Base-by-base conservation (phyloP, 208 protist species). In the Trypanosomatidae sp. region DNA sequence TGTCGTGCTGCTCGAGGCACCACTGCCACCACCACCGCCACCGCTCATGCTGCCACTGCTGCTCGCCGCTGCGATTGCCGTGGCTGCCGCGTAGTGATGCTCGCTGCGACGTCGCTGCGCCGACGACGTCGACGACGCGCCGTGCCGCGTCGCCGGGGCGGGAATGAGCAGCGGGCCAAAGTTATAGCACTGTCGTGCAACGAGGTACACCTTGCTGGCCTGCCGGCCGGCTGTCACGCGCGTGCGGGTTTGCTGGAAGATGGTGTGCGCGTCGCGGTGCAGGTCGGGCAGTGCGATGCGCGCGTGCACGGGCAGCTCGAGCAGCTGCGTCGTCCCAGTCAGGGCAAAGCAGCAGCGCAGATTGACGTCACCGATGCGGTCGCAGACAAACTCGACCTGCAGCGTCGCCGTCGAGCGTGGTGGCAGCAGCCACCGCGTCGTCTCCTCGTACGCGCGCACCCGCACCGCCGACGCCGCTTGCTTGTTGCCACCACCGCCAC, bases 91-190 rank as follows among this genome's bases (percentile, higher is more conserved):
- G 33, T n/a, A 42, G 48, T 2, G 5, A 20, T 43, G 43, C 0
- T 66, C 54, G n/a, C 48, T 53, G 45, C 62, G 70, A 32, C 66
- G 60, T 0, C 69, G 66, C 25, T 55, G 58, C 16, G 50, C 49
- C 56, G 60, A 59, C 13, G 47, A 18, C 15, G 43, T 25, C 1
- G 52, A 48, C n/a, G n/a, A n/a, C n/a, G n/a, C n/a, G n/a, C n/a
- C n/a, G n/a, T n/a, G n/a, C n/a, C n/a, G n/a, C n/a, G n/a, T n/a
- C n/a, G n/a, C n/a, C 25, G 64, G 71, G 6, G 37, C 56, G 3
- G 70, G 56, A 20, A 96, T 63, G 6, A 98, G 84, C 25, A 98
- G 69, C 6, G 95, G 82, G 7, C 95, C 95, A 71, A 97, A 98
- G 52, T 98, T 89, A 59, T 95, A 98, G 0, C 68, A 22, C 10